phyloP scores from a whole-genome alignment of 1,139 yeast genomes.

The Geotrichum armillariae region DNA sequence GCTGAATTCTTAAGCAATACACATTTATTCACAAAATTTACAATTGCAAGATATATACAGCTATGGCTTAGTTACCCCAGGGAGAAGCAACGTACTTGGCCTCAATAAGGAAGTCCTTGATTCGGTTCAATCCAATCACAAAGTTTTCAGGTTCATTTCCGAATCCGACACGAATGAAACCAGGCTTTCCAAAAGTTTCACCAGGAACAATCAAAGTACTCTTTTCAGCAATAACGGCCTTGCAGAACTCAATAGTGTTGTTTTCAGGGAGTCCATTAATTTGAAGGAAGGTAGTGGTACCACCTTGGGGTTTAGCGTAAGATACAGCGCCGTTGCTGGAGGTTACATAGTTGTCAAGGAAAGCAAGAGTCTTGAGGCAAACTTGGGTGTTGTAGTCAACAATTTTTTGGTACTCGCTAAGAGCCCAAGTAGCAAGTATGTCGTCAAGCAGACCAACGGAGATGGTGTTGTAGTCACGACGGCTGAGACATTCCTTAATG shows the following conservation, averaged over 20 bases:
- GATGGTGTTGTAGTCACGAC: constrained; percentile 56
- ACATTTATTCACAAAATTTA: too few species aligned
- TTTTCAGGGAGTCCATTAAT: constrained; percentile 31
- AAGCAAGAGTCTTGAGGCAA: constrained; percentile 43
- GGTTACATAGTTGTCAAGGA: constrained; percentile 42
- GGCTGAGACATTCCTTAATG: constrained; percentile 41
- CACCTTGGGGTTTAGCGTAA: constrained; percentile 51
- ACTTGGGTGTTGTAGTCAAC: constrained; percentile 38
- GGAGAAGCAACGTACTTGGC: constrained; percentile 10
- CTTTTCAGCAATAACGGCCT: constrained; percentile 42
- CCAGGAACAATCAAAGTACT: constrained; percentile 52
- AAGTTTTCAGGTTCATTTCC: constrained; percentile 48
- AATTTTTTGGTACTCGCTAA: constrained; percentile 40
- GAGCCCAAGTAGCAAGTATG: constrained; percentile 47
- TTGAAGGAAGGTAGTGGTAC: constrained; percentile 50
- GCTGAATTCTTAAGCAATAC: too few species aligned
- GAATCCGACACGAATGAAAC: constrained; percentile 52
- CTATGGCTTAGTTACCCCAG: constrained; percentile 61
- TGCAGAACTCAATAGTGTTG: constrained; percentile 43
- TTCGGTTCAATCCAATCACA: constrained; percentile 33
- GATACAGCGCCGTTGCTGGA: constrained; percentile 40
- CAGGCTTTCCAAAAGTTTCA: constrained; percentile 48
- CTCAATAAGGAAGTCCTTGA: constrained; percentile 24
- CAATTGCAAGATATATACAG: too few species aligned
- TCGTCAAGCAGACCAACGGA: constrained; percentile 54